Evolutionary conservation across 805 yeast genomes (phyloP).

Genomic region (Yamadazyma takamatsuzukensis): DNA sequence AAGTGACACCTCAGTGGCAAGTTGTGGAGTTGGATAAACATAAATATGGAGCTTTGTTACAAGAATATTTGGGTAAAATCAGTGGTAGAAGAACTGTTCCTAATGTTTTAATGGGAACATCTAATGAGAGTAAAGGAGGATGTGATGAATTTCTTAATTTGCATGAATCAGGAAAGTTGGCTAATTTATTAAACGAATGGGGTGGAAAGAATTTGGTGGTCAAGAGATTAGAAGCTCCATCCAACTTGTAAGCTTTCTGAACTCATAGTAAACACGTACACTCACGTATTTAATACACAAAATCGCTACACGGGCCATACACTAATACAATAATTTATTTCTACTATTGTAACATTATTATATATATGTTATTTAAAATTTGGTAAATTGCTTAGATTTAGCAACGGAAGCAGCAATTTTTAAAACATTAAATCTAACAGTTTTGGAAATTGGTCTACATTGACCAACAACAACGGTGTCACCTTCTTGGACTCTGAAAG

Average conservation of each 20-base stretch:
- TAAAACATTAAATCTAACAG: slow-evolving; percentile 99
- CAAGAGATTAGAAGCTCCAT: slow-evolving; percentile 52
- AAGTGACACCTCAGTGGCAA: slow-evolving; percentile 65
- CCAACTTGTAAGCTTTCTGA: slow-evolving; percentile 44
- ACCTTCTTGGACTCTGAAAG: slow-evolving; percentile 99
- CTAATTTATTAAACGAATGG: slow-evolving; percentile 57
- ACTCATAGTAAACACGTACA: no score
- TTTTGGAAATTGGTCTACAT: slow-evolving; percentile 99
- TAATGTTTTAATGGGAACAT: slow-evolving; percentile 70
- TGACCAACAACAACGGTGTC: slow-evolving; percentile 99
- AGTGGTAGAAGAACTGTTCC: slow-evolving; percentile 91
- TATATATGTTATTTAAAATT: slow-evolving; percentile 61
- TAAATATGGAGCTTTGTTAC: slow-evolving; percentile 70
- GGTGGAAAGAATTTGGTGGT: slow-evolving; percentile 51
- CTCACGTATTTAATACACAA: neutral
- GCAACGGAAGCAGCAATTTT: slow-evolving; percentile 88
- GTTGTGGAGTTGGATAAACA: slow-evolving; percentile 84
- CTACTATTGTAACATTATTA: slow-evolving; percentile 8
- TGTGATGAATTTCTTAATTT: slow-evolving; percentile 71
- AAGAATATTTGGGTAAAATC: slow-evolving; percentile 59
- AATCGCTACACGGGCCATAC: no score
- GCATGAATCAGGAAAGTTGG: slow-evolving; percentile 55
- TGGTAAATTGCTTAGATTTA: slow-evolving; percentile 91
- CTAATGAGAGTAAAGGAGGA: slow-evolving; percentile 71
- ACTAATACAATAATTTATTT: no score